phyloP scores from a whole-genome alignment of 2,329 filamentous ascomycete genomes.

The Beauveria bassiana region DNA sequence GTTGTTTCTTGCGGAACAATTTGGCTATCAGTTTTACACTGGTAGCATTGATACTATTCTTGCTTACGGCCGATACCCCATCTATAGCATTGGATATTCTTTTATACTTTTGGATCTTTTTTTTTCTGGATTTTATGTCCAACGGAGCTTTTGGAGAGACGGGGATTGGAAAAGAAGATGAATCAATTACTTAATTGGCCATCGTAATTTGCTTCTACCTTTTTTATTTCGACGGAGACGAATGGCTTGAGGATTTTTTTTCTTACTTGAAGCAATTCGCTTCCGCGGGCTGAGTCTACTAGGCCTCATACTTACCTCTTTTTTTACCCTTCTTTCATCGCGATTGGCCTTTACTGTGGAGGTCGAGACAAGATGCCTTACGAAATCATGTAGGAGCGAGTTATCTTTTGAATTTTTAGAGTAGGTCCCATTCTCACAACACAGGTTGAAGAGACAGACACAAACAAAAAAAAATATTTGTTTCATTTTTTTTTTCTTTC shows the following conservation, averaged over 20 bases:
- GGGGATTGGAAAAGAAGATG: slow-evolving; percentile 2
- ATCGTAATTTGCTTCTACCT: slow-evolving; percentile 10
- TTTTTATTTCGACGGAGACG: slow-evolving; percentile 1
- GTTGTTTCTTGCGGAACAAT: slow-evolving; percentile 6
- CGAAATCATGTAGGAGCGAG: slow-evolving; percentile 11
- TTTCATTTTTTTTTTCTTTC: not conserved
- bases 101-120: not conserved
- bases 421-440: not conserved
- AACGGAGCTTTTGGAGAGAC: slow-evolving; percentile 8
- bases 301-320: not conserved
- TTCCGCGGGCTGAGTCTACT: not conserved
- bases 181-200: not conserved
- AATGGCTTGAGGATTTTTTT: slow-evolving; percentile 1
- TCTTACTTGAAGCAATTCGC: not conserved
- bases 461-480: not conserved
- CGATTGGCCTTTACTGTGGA: not conserved
- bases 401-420: not conserved
- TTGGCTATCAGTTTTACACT: slow-evolving; percentile 1
- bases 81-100: slow-evolving; percentile 11
- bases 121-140: slow-evolving; percentile 3
- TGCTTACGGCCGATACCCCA: slow-evolving; percentile 23
- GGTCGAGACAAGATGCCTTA: not conserved
- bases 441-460: not conserved
- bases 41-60: slow-evolving; percentile 18
- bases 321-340: slow-evolving; percentile 1